These are phyloP conservation scores for Colletotrichum agaves DNA, from an alignment of 2,329 filamentous ascomycete species.

Conservation along the genomic window DNA sequence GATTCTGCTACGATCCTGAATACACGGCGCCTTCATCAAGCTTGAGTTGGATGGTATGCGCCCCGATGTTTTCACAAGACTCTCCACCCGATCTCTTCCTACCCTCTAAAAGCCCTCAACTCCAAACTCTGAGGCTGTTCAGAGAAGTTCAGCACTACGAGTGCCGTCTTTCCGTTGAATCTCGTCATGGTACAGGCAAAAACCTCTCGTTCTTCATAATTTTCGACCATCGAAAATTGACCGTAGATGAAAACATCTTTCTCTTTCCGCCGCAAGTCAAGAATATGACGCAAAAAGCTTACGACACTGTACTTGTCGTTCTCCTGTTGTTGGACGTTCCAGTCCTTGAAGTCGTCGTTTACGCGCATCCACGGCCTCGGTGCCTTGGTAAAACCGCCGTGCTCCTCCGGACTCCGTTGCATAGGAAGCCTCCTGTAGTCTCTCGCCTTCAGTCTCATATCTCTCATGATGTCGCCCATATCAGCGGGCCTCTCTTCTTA, in stretches of 20 bases:
- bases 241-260: conserved; percentile 43
- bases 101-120: neutral
- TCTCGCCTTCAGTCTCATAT: conserved; percentile 49
- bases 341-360: conserved; percentile 40
- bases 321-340: conserved; percentile 39
- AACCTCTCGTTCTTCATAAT: conserved; percentile 37
- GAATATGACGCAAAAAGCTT: conserved; percentile 36
- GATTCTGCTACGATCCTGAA: too few relatives aligned
- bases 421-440: conserved; percentile 44
- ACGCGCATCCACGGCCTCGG: conserved; percentile 43
- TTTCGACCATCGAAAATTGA: neutral
- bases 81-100: neutral
- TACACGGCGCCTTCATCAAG: too few relatives aligned
- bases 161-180: conserved; percentile 32
- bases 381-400: conserved; percentile 55
- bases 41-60: too few relatives aligned
- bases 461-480: conserved; percentile 51
- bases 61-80: too few relatives aligned
- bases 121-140: neutral
- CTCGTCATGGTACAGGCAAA: conserved; percentile 42
- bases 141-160: conserved; percentile 40
- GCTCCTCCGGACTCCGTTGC: conserved; percentile 61
- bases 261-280: conserved; percentile 36
- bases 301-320: conserved; percentile 37
- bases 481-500: conserved; percentile 41